Evolutionary conservation across 208 protist species (phyloP), one percentile per base, ranked within the genome.

Genomic region (Leishmania guyanensis): DNA sequence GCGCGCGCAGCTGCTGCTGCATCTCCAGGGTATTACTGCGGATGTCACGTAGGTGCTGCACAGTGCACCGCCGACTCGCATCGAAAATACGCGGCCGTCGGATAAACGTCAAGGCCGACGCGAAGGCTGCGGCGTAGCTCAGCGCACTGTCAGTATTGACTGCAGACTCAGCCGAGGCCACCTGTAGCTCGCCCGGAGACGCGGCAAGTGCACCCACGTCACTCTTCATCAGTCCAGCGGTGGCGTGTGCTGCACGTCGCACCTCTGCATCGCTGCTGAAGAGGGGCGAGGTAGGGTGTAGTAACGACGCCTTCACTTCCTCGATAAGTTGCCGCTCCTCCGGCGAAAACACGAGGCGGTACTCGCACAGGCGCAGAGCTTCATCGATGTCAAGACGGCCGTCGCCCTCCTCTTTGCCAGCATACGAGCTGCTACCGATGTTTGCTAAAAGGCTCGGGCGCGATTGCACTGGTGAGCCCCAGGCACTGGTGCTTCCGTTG

Each of bases 271-370:
- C 22, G 39, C 43, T n/a, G 9, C 39, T 60, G 60, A 33, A 20
- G 14, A 56, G 26, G 8, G 36, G 26, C 33, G 26, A 39, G 53
- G 56, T 53, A n/a, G n/a, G 36, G 36, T 60, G 33, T 26, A 82
- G 65, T 14, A 60, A 54, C 10, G 79, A 9, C n/a, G 68, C 70
- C 39, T 16, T 50, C 48, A 81, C 73, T 64, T 89, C 79, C 53
- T 60, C 48, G 29, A 91, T 60, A 69, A 93, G 73, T 43, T 77
- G 78, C 33, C 83, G 66, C 75, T 93, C 89, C 17, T 88, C 83
- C 3, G 79, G 77, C n/a, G 84, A 88, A 60, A 93, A 93, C 36
- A 91, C 85, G 60, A 89, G 62, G 71, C 84, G 83, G 64, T 86
- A 84, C 69, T 90, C 82, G 65, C 64, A 82, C 5, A 82, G 71